These are phyloP conservation scores for Neckera pumila DNA, from an alignment of 225 moss, liverwort and hornwort species.

Conservation along the genomic window DNA sequence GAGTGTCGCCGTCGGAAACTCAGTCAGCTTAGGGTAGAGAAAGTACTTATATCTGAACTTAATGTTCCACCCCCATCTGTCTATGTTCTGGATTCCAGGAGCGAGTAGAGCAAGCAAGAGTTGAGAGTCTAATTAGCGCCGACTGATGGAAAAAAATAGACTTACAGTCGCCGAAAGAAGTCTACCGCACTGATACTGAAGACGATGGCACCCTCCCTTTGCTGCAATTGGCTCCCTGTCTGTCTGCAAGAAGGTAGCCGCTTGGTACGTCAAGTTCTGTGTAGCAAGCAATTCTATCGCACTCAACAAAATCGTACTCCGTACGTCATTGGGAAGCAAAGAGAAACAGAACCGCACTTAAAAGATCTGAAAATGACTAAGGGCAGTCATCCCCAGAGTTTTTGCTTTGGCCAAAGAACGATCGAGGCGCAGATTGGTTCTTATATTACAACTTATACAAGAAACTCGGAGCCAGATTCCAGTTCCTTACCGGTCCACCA, in stretches of 20 bases:
- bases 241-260: not conserved
- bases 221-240: not conserved
- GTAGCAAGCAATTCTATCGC: not conserved
- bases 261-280: not conserved
- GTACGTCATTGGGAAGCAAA: not conserved
- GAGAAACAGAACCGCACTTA: not conserved
- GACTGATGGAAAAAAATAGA: not conserved
- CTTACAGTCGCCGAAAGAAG: slow-evolving; percentile 10
- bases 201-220: not conserved
- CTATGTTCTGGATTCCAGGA: not conserved
- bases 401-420: not conserved
- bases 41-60: not conserved
- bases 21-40: not conserved
- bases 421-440: not conserved
- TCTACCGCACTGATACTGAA: not conserved
- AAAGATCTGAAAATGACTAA: not conserved
- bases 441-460: not conserved
- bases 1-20: not conserved
- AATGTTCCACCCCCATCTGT: not conserved
- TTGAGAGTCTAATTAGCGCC: not conserved
- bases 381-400: not conserved
- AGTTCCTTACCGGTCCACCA: not conserved
- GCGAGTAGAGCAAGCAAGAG: not conserved
- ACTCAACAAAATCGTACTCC: not conserved
- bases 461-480: not conserved